These are phyloP conservation scores for Podospora appendiculata DNA, from an alignment of 495 filamentous ascomycete species.

Conservation along the genomic window DNA sequence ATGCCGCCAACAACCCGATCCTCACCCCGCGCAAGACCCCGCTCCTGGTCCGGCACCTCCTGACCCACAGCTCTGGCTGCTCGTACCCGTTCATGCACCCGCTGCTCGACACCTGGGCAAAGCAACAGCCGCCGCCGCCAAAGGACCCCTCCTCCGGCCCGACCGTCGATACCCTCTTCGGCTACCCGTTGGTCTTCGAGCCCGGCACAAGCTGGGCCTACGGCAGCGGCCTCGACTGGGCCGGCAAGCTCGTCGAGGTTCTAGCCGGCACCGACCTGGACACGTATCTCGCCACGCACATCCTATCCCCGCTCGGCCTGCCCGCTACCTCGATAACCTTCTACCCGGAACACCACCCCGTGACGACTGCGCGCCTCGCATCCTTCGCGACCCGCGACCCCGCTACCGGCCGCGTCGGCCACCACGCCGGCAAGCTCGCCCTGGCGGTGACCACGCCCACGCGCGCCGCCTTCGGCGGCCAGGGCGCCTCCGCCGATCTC, in stretches of 20 bases:
- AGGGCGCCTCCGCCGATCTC: conserved; percentile 20
- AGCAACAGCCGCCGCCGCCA: neutral
- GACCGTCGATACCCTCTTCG: conserved; percentile 18
- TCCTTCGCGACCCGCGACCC: conserved; percentile 14
- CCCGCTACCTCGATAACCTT: conserved; percentile 14
- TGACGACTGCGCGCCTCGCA: conserved; percentile 1
- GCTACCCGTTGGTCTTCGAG: conserved; percentile 26
- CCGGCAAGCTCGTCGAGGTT: conserved; percentile 21
- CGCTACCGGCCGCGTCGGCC: conserved; percentile 6
- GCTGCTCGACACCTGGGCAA: conserved; percentile 10
- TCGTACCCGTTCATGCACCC: conserved; percentile 22
- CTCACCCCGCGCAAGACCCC: conserved; percentile 12
- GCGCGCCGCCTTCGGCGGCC: conserved; percentile 19
- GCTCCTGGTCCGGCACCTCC: conserved; percentile 25
- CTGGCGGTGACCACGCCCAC: neutral
- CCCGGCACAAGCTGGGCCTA: conserved; percentile 31
- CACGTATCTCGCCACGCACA: conserved; percentile 16
- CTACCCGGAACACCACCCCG: conserved; percentile 10
- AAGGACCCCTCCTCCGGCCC: neutral
- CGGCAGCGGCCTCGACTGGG: conserved; percentile 27
- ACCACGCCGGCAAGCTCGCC: neutral
- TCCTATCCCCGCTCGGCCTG: conserved; percentile 18
- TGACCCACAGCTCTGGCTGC: conserved; percentile 27
- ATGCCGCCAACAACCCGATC: conserved; percentile 13
- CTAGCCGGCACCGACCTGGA: conserved; percentile 19